phyloP scores from a whole-genome alignment of 108 stramenopile genomes.

The Poteriospumella lacustris region DNA sequence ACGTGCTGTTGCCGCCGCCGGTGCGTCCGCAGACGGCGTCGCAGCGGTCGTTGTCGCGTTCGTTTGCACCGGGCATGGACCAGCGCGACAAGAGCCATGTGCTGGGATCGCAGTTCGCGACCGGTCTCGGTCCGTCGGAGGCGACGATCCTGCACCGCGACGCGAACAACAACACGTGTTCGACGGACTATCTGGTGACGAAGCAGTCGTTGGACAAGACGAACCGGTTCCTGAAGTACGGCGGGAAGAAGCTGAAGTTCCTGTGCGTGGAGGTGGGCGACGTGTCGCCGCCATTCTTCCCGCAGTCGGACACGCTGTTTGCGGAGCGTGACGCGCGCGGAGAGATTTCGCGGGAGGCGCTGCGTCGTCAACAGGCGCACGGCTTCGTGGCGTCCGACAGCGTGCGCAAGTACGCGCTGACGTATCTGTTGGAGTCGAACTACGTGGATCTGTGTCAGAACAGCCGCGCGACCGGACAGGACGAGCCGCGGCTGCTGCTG shows the following conservation, averaged over 20 bases:
- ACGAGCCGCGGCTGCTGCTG: not conserved
- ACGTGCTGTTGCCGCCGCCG: not conserved
- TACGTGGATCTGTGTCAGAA: not conserved
- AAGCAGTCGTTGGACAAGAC: not conserved
- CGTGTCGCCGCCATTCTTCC: not conserved
- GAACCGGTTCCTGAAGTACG: conserved; percentile 24
- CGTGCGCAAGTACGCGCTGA: not conserved
- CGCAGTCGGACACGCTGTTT: not conserved
- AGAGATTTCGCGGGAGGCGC: not conserved
- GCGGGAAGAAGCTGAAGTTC: not conserved
- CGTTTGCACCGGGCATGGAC: too few species aligned
- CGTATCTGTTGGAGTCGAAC: not conserved
- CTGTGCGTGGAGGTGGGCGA: not conserved
- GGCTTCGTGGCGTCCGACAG: not conserved
- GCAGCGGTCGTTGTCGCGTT: not conserved
- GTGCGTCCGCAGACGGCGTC: not conserved
- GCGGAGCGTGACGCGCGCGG: not conserved
- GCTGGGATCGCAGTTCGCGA: not conserved
- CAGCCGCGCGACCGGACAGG: not conserved
- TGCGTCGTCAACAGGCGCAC: not conserved
- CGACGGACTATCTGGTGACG: conserved; percentile 2
- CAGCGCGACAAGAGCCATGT: not conserved
- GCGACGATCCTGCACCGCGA: not conserved
- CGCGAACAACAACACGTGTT: not conserved
- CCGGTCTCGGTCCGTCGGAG: not conserved